A percentile compares a stretch with the other conserved stretches of the same genome.
Evolutionary conservation across 768 basidiomycete genomes (phyloP).

Genomic region (Lactarius sp.): DNA sequence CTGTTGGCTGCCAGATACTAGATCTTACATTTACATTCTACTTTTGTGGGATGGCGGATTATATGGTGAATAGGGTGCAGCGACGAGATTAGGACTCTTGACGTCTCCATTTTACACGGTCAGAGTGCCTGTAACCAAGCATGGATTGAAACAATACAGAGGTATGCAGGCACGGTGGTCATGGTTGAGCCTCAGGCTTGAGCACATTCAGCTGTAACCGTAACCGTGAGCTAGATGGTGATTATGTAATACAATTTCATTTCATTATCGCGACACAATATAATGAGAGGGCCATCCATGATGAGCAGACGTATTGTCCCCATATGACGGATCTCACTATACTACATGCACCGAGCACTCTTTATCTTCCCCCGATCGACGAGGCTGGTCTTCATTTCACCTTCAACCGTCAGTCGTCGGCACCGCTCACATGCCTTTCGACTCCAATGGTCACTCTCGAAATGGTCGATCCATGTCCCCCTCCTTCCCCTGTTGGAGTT

Average conservation of each 20-base stretch:
- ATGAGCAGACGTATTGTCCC: background rate
- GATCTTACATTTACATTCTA: no score
- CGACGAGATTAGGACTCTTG: background rate
- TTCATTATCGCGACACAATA: no score
- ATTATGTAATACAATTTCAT: background rate
- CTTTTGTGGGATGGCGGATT: background rate
- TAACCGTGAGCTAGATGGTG: background rate
- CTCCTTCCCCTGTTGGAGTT: background rate
- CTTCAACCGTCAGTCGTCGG: constrained; percentile 9
- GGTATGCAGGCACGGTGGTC: background rate
- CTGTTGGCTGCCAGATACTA: no score
- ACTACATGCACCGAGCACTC: constrained; percentile 12
- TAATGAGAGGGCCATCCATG: no score
- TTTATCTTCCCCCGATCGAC: constrained; percentile 8
- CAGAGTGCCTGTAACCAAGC: constrained; percentile 12
- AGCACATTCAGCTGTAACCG: background rate
- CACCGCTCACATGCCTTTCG: background rate
- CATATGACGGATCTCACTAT: constrained; percentile 20
- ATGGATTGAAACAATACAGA: constrained; percentile 3
- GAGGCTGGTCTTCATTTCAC: constrained; percentile 13
- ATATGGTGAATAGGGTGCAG: background rate
- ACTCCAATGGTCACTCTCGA: constrained; percentile 16
- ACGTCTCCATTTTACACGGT: no score
- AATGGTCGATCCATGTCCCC: constrained; percentile 16
- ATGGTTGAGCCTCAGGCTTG: background rate